These are phyloP conservation scores for Zoysia japonica DNA, from an alignment of 176 grass and related monocot species.

Conservation along the genomic window DNA sequence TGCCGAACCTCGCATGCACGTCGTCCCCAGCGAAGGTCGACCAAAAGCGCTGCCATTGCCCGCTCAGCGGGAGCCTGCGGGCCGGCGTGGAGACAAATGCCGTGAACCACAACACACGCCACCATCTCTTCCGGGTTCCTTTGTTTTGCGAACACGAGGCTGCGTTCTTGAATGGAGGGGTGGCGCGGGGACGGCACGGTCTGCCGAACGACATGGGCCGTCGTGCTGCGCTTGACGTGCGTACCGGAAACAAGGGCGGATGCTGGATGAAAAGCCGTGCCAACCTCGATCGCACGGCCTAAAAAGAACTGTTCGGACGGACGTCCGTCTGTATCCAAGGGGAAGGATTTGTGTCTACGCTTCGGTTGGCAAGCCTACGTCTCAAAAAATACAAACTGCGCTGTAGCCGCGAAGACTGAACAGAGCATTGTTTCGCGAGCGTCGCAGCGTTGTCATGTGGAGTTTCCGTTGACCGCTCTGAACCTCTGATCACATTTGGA, in stretches of 20 bases:
- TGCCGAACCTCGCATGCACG: no score
- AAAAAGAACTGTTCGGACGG: conserved; percentile 17
- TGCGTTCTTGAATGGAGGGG: not conserved
- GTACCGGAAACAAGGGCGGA: conserved; percentile 14
- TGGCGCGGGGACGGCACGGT: conserved; percentile 34
- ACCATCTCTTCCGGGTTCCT: not conserved
- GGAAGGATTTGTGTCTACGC: not conserved
- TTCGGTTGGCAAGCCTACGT: conserved; percentile 3
- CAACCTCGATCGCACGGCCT: not conserved
- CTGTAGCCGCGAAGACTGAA: not conserved
- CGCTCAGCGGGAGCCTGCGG: conserved; percentile 18
- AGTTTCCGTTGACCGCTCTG: not conserved
- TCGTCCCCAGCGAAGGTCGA: not conserved
- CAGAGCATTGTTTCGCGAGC: not conserved
- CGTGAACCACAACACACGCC: not conserved
- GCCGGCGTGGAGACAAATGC: conserved; percentile 30
- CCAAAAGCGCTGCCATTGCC: no score
- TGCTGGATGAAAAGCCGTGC: not conserved
- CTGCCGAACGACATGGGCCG: not conserved
- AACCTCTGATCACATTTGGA: not conserved
- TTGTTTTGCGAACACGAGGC: conserved; percentile 23
- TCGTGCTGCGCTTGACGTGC: conserved; percentile 24
- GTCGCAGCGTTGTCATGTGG: not conserved
- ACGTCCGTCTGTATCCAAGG: not conserved
- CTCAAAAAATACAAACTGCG: not conserved